phyloP scores from a whole-genome alignment of 352 stramenopile species.

The Phytophthora pisi region DNA sequence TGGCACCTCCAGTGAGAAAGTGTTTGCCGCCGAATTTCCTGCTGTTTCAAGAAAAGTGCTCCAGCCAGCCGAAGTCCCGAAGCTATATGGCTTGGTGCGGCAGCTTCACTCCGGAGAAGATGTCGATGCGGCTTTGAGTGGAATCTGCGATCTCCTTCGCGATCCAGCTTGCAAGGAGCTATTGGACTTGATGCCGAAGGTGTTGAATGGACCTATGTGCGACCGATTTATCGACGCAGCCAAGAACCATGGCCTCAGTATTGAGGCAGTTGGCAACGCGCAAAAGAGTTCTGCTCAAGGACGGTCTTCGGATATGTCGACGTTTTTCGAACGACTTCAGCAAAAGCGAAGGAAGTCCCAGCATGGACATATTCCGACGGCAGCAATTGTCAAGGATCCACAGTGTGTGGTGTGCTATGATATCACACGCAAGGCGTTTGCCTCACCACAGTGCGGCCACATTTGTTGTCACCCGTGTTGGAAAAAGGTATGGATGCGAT shows the following conservation, averaged over 20 bases:
- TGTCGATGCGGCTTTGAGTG: conserved; percentile 43
- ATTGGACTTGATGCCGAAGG: conserved; percentile 65
- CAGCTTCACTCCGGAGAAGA: conserved; percentile 52
- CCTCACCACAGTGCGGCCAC: conserved; percentile 73
- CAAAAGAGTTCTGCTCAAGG: conserved; percentile 9
- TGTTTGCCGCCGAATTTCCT: conserved; percentile 49
- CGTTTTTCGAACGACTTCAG: conserved; percentile 74
- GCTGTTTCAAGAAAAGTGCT: conserved; percentile 60
- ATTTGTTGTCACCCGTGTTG: conserved; percentile 86
- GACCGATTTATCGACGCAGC: conserved; percentile 53
- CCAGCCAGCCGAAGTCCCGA: conserved; percentile 45
- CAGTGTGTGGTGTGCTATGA: conserved; percentile 89
- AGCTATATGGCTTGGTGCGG: conserved; percentile 68
- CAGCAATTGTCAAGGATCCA: conserved; percentile 69
- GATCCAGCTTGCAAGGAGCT: conserved; percentile 54
- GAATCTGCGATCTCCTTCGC: conserved; percentile 61
- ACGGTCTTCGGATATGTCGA: conserved; percentile 32
- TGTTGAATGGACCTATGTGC: conserved; percentile 54
- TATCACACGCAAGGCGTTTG: conserved; percentile 76
- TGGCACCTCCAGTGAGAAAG: conserved; percentile 17
- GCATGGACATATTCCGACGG: conserved; percentile 36
- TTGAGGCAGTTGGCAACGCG: conserved; percentile 19
- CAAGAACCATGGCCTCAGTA: conserved; percentile 39
- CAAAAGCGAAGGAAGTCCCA: conserved; percentile 66
- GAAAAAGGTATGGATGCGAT: conserved; percentile 71